phyloP scores from a whole-genome alignment of 1,284 basidiomycete genomes.

The Cystobasidiaceae sp. region DNA sequence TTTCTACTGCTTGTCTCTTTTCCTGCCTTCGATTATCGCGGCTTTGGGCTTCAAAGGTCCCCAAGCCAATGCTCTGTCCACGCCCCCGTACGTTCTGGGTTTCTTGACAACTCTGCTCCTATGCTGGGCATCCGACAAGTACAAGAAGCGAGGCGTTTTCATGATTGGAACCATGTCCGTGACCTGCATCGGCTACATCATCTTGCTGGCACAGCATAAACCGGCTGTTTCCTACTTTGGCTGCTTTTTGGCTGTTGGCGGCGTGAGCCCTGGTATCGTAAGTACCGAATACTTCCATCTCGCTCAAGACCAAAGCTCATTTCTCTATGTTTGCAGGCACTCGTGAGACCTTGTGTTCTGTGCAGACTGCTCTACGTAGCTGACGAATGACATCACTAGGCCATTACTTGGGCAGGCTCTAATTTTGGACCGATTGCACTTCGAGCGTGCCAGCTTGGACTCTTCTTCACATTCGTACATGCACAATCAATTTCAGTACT shows the following conservation, averaged over 20 bases:
- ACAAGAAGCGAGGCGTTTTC: slow-evolving; percentile 47
- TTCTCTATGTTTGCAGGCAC: slow-evolving; percentile 43
- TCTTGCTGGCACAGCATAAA: slow-evolving; percentile 43
- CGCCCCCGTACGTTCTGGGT: slow-evolving; percentile 50
- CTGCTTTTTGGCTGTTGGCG: slow-evolving; percentile 48
- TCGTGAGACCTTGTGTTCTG: too few relatives aligned
- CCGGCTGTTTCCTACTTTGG: slow-evolving; percentile 49
- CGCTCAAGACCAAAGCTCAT: background rate
- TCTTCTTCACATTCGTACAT: slow-evolving; percentile 51
- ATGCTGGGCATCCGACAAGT: slow-evolving; percentile 48
- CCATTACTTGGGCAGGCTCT: slow-evolving; percentile 50
- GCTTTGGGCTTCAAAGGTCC: slow-evolving; percentile 40
- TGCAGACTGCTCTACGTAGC: too few relatives aligned
- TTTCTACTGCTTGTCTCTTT: slow-evolving; percentile 44
- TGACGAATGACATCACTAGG: too few relatives aligned
- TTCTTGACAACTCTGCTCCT: slow-evolving; percentile 51
- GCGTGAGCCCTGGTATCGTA: slow-evolving; percentile 44
- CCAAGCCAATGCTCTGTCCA: slow-evolving; percentile 42
- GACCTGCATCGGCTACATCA: slow-evolving; percentile 49
- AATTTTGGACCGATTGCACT: slow-evolving; percentile 43
- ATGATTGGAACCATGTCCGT: slow-evolving; percentile 50
- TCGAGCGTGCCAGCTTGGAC: slow-evolving; percentile 49
- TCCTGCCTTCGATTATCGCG: slow-evolving; percentile 42
- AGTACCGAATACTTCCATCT: slow-evolving; percentile 34
- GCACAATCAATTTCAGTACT: background rate